Conservation (phyloP, 805 yeast genomes). For the Wickerhamiella sergipiensis region DNA sequence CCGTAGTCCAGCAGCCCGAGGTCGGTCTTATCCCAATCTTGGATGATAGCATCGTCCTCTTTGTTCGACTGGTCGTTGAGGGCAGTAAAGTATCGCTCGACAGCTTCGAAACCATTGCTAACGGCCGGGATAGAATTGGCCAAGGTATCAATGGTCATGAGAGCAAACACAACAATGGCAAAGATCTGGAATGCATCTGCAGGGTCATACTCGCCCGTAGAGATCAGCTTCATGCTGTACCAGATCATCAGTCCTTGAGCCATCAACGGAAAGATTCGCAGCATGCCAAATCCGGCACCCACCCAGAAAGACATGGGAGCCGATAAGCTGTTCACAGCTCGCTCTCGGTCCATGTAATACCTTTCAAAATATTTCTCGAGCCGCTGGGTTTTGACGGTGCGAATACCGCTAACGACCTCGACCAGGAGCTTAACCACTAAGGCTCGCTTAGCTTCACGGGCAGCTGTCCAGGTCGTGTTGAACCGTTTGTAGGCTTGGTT, state of each 20-base stretch:
- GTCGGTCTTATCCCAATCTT: not conserved
- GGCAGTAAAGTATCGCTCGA: conserved; percentile 11
- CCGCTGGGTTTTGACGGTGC: conserved; percentile 48
- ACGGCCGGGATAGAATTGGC: conserved; percentile 64
- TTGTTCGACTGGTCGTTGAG: not conserved
- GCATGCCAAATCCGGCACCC: conserved; percentile 54
- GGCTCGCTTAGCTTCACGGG: conserved; percentile 9
- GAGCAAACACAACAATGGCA: conserved; percentile 58
- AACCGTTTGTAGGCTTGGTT: conserved; percentile 40
- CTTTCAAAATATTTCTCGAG: conserved; percentile 35
- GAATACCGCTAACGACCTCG: conserved; percentile 45
- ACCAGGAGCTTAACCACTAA: conserved; percentile 21
- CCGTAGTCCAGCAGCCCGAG: conserved; percentile 5
- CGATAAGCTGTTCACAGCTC: conserved; percentile 29
- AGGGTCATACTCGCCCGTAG: conserved; percentile 39
- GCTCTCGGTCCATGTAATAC: conserved; percentile 16
- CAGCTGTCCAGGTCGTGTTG: conserved; percentile 8
- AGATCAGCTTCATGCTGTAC: conserved; percentile 66
- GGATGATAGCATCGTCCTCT: not conserved
- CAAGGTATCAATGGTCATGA: conserved; percentile 46
- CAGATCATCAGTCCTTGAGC: conserved; percentile 65
- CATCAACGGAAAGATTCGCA: conserved; percentile 38
- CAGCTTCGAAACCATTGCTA: conserved; percentile 48
- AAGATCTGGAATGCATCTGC: conserved; percentile 54
- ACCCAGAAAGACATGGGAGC: conserved; percentile 40